Percentiles rank a stretch among this genome's conserved stretches.
Conservation (phyloP, 129 eudicot species). For the Flaveria linearis region DNA sequence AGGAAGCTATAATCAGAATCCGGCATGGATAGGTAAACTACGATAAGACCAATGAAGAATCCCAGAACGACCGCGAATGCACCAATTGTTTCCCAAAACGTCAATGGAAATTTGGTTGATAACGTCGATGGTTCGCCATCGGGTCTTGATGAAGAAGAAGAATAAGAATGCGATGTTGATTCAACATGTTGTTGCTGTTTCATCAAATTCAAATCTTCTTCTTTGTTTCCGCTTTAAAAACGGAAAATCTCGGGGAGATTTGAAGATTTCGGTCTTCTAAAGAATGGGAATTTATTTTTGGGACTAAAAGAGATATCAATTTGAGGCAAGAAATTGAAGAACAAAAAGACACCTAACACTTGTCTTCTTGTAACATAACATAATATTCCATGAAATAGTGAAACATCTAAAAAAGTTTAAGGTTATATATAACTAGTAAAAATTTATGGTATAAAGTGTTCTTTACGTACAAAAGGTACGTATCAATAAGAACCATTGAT, state of each 20-base stretch:
- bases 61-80: constrained; percentile 55
- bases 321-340: too few relatives aligned
- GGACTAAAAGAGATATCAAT: neutral
- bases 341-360: neutral
- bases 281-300: neutral
- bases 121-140: constrained; percentile 19
- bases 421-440: too few relatives aligned
- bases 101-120: constrained; percentile 42
- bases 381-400: too few relatives aligned
- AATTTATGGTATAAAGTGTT: too few relatives aligned
- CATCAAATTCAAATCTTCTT: constrained; percentile 31
- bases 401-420: too few relatives aligned
- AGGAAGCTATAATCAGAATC: constrained; percentile 82
- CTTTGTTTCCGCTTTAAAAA: constrained; percentile 5
- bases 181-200: constrained; percentile 26
- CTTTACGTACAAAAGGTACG: too few relatives aligned
- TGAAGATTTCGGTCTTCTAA: neutral
- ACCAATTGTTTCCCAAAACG: constrained; percentile 49
- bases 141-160: neutral
- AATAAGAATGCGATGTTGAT: constrained; percentile 19
- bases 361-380: neutral
- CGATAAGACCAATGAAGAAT: constrained; percentile 45
- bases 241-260: neutral
- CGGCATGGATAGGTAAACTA: constrained; percentile 70
- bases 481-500: too few relatives aligned